Evolutionary conservation across 306 rosid species (phyloP), one percentile per base, ranked within the genome.

Genomic region (Mucuna pruriens): DNA sequence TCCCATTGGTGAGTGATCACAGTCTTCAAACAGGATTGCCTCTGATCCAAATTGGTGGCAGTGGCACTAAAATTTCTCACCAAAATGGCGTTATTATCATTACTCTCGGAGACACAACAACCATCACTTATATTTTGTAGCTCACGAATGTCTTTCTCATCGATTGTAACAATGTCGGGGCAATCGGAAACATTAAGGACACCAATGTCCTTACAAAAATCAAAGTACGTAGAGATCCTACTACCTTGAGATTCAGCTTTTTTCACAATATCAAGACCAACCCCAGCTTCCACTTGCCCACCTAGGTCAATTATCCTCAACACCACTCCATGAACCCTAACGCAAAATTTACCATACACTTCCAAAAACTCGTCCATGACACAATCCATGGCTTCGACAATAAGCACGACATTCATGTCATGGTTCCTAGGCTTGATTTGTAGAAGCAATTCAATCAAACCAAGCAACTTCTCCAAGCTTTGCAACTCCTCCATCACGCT

Each of bases 381-480:
- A 58, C 92, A 88, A 15, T 87, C 93, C 98, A 94, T 92, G 2
- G 98, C 98, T 60, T 94, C 97, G 13, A 87, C 77, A n/a, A 94
- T 49, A 3, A 92, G 83, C 1, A 54, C 82, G 2, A 34, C 87
- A 9, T 74, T 82, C 89, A 85, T 88, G 6, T 40, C 16, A 2
- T 6, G 34, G 8, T 74, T 42, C 17, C 12, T 58, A 0, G 98
- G 96, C 51, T 74, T 87, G 44, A 94, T 76, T 64, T 88, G 84
- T 2, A 94, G 69, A 45, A 94, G 82, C 68, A 82, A 48, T 25
- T 92, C 97, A 6, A 91, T 69, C 62, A 90, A 31, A 0, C 67
- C 45, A 6, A 91, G 92, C 81, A 86, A 81, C 54, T 74, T 87
- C 22, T 68, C 85, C 60, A 90, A 52, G 57, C 39, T 80, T 9